Evolutionary conservation across 2,329 filamentous ascomycete species (phyloP), one percentile per base, ranked within the genome.

Genomic region (Fusarium sp.): DNA sequence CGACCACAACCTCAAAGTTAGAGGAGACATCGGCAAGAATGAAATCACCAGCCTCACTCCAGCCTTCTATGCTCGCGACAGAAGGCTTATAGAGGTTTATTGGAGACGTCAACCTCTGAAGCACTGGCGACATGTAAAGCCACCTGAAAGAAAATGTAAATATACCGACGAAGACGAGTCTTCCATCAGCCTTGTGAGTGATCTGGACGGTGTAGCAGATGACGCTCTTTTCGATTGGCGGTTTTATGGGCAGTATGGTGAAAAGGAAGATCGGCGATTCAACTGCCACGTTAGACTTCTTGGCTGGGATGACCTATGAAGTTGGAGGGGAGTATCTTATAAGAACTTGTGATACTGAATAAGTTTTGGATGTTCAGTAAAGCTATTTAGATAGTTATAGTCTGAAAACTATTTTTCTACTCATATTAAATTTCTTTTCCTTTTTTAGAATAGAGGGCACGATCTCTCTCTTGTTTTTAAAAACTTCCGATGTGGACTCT

Each of bases 1-100:
- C 2, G 53, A 60, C 61, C 16, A 20, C 41, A 35, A 55, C 1
- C 35, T 55, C 22, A 50, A 5, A n/a, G 24, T 7, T 1, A 50
- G 0, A 14, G 47, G 2, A 24, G 28, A 24, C 0, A 14, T 30
- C 0, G 7, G 9, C 11, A 26, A 20, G n/a, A 26, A 20, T 6
- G 6, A 12, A 8, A 6, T 11, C 9, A 2, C 7, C 36, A 11
- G 36, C 12, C 5, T 12, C 20, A 5, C 2, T 4, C 22, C 8
- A 9, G 11, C 18, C 22, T 50, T 50, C 2, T 50, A 20, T 31
- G 4, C 47, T 33, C 13, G 22, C 12, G 47, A 50, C 16, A 50
- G 47, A 7, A 50, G 3, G 47, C 20, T 50, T 3, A 0, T 18
- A 3, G 30, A 50, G 22, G 22, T 31, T 15, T 1, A n/a, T 31